phyloP scores from a whole-genome alignment of 768 basidiomycete species.

The Boletales sp. region DNA sequence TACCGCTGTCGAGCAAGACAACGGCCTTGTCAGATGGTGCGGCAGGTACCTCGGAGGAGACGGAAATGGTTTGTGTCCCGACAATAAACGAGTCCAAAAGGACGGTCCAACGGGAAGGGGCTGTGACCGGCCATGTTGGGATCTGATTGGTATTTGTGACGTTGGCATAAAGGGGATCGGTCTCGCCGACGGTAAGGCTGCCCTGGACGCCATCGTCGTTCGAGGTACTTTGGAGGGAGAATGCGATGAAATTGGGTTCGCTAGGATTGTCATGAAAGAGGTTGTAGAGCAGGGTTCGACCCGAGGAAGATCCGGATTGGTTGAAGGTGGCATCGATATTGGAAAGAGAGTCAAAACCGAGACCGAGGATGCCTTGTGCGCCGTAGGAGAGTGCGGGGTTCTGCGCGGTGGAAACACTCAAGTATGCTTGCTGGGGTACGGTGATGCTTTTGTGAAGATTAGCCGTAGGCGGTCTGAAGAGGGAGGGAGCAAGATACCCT shows the following conservation, averaged over 20 bases:
- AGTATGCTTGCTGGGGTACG: slow-evolving; percentile 65
- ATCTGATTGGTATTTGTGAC: slow-evolving; percentile 58
- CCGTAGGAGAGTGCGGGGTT: slow-evolving; percentile 76
- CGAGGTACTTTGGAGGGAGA: slow-evolving; percentile 62
- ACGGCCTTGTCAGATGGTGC: slow-evolving; percentile 73
- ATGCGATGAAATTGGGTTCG: slow-evolving; percentile 79
- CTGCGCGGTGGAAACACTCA: slow-evolving; percentile 58
- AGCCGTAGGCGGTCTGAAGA: slow-evolving; percentile 3
- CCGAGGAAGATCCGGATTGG: slow-evolving; percentile 51
- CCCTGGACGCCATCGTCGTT: slow-evolving; percentile 59
- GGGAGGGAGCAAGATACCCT: slow-evolving; percentile 42
- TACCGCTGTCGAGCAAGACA: slow-evolving; percentile 74
- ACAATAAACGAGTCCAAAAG: slow-evolving; percentile 71
- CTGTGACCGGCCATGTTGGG: slow-evolving; percentile 66
- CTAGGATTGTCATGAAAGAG: slow-evolving; percentile 63
- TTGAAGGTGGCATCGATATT: slow-evolving; percentile 63
- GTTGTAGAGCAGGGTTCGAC: slow-evolving; percentile 73
- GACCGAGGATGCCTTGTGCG: slow-evolving; percentile 67
- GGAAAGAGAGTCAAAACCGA: slow-evolving; percentile 78
- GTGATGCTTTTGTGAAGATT: slow-evolving; percentile 43
- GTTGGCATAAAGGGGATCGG: slow-evolving; percentile 56
- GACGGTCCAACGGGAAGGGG: slow-evolving; percentile 72
- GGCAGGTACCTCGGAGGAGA: slow-evolving; percentile 50
- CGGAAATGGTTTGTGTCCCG: slow-evolving; percentile 46
- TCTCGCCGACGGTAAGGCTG: slow-evolving; percentile 71